These are phyloP conservation scores for Crepidotus variabilis DNA, from an alignment of 768 basidiomycete genomes.

Conservation along the genomic window DNA sequence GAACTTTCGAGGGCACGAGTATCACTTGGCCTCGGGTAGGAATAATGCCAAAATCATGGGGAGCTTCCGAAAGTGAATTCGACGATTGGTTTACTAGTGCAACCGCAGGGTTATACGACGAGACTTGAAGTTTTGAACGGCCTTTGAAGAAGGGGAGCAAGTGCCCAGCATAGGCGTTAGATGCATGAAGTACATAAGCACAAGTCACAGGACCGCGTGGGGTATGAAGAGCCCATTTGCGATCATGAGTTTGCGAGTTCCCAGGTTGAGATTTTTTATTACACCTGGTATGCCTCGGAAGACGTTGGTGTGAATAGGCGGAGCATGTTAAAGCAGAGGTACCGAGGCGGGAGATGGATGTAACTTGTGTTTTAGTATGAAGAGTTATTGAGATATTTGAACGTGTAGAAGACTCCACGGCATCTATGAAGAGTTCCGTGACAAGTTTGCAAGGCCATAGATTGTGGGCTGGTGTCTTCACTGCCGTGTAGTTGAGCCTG, in stretches of 20 bases:
- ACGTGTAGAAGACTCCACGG: slow-evolving; percentile 17
- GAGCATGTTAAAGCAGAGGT: slow-evolving; percentile 1
- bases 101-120: background rate
- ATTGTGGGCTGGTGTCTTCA: slow-evolving; percentile 54
- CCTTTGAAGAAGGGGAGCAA: slow-evolving; percentile 69
- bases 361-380: slow-evolving; percentile 75
- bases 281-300: background rate
- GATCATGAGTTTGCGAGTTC: slow-evolving; percentile 3
- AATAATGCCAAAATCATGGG: slow-evolving; percentile 35
- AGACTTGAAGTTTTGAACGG: slow-evolving; percentile 11
- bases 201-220: slow-evolving; percentile 63
- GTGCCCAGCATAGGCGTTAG: slow-evolving; percentile 78
- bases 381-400: slow-evolving; percentile 42
- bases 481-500: slow-evolving; percentile 48
- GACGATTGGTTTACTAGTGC: background rate
- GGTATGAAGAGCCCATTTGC: slow-evolving; percentile 56
- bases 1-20: slow-evolving; percentile 35
- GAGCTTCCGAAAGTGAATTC: background rate
- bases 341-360: slow-evolving; percentile 28
- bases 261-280: too few relatives aligned
- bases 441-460: slow-evolving; percentile 84
- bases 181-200: slow-evolving; percentile 75
- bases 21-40: slow-evolving; percentile 72
- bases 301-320: background rate
- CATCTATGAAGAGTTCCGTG: slow-evolving; percentile 52